Percentiles rank a stretch among this genome's conserved stretches.
Conservation (phyloP, 2,329 filamentous ascomycete genomes). For the Phialophora verrucosa region DNA sequence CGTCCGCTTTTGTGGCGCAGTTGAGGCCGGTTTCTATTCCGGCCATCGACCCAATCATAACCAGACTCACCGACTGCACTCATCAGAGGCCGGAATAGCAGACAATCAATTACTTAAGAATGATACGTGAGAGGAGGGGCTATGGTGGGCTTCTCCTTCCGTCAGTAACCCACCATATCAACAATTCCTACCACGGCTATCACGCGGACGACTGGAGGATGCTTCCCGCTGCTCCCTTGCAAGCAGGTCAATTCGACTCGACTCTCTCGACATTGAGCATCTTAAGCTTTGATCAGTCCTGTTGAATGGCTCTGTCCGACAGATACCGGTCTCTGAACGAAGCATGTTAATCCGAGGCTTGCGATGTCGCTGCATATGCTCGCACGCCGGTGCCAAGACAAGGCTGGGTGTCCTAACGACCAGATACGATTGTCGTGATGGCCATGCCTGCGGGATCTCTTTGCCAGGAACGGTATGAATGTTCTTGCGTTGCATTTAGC, state of each 20-base stretch:
- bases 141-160: slow-evolving; percentile 37
- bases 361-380: background rate
- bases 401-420: slow-evolving; percentile 16
- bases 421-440: background rate
- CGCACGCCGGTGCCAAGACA: slow-evolving; percentile 26
- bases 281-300: background rate
- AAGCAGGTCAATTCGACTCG: background rate
- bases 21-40: slow-evolving; percentile 22
- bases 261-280: background rate
- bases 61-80: slow-evolving; percentile 25
- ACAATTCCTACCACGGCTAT: background rate
- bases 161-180: background rate
- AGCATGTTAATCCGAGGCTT: background rate
- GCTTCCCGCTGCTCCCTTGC: background rate
- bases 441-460: background rate
- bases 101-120: slow-evolving; percentile 33
- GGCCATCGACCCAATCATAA: slow-evolving; percentile 32
- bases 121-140: slow-evolving; percentile 26
- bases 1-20: background rate
- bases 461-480: background rate
- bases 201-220: background rate
- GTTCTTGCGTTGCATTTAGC: background rate
- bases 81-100: slow-evolving; percentile 13
- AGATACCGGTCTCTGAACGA: background rate
- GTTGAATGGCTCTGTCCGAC: background rate